Percentiles rank a stretch among this genome's conserved stretches.
Conservation (phyloP, 2,329 filamentous ascomycete genomes). For the Ramularia endophylla region DNA sequence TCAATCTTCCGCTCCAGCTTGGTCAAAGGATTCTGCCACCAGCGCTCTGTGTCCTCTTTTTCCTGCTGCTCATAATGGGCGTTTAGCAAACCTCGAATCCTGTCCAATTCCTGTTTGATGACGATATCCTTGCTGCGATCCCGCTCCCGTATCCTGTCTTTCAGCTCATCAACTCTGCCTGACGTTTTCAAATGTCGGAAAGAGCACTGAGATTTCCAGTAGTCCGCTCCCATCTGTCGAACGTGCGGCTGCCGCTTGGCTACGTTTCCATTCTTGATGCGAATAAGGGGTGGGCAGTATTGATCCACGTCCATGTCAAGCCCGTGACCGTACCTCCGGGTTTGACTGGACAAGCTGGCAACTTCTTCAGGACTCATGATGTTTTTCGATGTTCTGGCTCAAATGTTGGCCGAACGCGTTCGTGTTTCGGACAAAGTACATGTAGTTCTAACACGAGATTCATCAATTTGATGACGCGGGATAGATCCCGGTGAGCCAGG, state of each 20-base stretch:
- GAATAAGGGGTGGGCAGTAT: background rate
- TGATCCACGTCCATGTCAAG: constrained; percentile 5
- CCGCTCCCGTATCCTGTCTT: constrained; percentile 2
- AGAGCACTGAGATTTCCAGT: constrained; percentile 12
- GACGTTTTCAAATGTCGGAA: constrained; percentile 6
- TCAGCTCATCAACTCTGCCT: constrained; percentile 5
- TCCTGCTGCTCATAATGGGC: background rate
- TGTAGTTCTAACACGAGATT: too few species aligned
- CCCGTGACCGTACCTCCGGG: background rate
- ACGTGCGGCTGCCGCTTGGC: constrained; percentile 8
- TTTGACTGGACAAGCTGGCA: background rate
- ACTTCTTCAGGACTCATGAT: background rate
- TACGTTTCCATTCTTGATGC: constrained; percentile 2
- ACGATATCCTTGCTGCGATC: background rate
- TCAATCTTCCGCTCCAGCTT: constrained; percentile 2
- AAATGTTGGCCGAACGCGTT: too few species aligned
- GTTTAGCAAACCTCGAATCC: background rate
- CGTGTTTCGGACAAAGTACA: too few species aligned
- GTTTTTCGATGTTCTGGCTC: too few species aligned
- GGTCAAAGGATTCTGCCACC: constrained; percentile 3
- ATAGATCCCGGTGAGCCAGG: too few species aligned
- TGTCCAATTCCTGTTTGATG: constrained; percentile 1
- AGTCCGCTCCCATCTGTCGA: background rate
- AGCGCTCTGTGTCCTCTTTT: constrained; percentile 1
- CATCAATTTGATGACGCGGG: too few species aligned